These are phyloP conservation scores for Penicillium sp. DNA, from an alignment of 2,329 filamentous ascomycete species.

Conservation along the genomic window DNA sequence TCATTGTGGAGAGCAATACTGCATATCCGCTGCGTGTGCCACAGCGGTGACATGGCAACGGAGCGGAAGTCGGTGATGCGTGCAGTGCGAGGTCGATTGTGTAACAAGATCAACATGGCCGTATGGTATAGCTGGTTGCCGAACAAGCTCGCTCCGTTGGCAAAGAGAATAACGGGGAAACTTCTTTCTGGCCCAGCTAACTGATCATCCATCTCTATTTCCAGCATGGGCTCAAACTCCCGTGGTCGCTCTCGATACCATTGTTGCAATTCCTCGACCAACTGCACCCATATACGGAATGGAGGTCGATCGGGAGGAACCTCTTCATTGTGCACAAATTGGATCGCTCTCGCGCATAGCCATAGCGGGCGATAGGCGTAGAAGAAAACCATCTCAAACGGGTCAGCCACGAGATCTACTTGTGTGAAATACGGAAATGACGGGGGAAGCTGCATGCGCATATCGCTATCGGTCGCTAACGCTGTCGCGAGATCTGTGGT, in stretches of 20 bases:
- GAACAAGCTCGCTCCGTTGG: constrained; percentile 38
- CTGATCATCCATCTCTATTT: constrained; percentile 27
- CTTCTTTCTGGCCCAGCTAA: constrained; percentile 13
- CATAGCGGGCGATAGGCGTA: constrained; percentile 21
- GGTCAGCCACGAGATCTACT: constrained; percentile 7
- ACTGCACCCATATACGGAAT: constrained; percentile 18
- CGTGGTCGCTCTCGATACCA: constrained; percentile 25
- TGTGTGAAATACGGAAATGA: constrained; percentile 10
- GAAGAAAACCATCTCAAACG: constrained; percentile 15
- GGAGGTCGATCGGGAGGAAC: constrained; percentile 4
- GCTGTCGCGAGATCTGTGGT: constrained; percentile 19
- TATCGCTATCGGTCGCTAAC: constrained; percentile 18
- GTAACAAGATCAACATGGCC: constrained; percentile 46
- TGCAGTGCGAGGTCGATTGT: constrained; percentile 43
- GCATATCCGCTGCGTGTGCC: constrained; percentile 45
- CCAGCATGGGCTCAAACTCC: constrained; percentile 27
- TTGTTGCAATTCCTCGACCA: constrained; percentile 21
- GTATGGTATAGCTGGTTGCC: constrained; percentile 52
- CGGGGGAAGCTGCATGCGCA: constrained; percentile 14
- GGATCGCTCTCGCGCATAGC: constrained; percentile 21
- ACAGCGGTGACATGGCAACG: constrained; percentile 37
- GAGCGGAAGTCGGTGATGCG: constrained; percentile 25
- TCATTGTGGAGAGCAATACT: constrained; percentile 45
- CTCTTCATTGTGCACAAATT: constrained; percentile 15
- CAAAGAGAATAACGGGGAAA: constrained; percentile 39